Conservation (phyloP, 1,284 basidiomycete genomes). For the Melanopsichium pennsylvanicum region DNA sequence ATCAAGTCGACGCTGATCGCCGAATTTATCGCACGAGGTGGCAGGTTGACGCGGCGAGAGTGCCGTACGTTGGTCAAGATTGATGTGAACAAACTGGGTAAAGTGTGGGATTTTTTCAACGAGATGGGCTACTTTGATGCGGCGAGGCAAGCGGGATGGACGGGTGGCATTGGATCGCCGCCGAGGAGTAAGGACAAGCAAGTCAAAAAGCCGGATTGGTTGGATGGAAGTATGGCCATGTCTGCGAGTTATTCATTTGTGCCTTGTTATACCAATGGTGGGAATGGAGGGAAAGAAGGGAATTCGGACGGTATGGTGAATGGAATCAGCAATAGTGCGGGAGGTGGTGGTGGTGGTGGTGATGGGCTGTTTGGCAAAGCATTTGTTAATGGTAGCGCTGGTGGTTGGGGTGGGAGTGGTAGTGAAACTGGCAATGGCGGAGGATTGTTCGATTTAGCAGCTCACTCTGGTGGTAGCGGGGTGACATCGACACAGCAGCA, state of each 20-base stretch:
- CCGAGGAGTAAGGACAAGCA: conserved; percentile 33
- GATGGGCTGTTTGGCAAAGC: conserved; percentile 15
- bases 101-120: conserved; percentile 62
- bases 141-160: conserved; percentile 45
- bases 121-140: conserved; percentile 60
- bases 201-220: conserved; percentile 40
- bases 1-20: conserved; percentile 62
- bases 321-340: conserved; percentile 2
- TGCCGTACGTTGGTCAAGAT: conserved; percentile 57
- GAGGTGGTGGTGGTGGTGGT: conserved; percentile 6
- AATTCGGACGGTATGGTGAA: neutral
- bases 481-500: conserved; percentile 40
- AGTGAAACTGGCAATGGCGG: conserved; percentile 10
- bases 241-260: conserved; percentile 35
- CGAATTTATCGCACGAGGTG: conserved; percentile 51
- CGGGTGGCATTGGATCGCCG: conserved; percentile 38
- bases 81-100: conserved; percentile 60
- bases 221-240: conserved; percentile 43
- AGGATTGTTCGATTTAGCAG: conserved; percentile 31
- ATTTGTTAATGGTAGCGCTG: neutral
- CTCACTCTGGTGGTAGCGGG: conserved; percentile 18
- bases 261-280: conserved; percentile 5
- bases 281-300: neutral
- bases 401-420: conserved; percentile 1
- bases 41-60: conserved; percentile 56